These are phyloP conservation scores for Serendipita indica DNA, from an alignment of 768 basidiomycete genomes.

Conservation along the genomic window DNA sequence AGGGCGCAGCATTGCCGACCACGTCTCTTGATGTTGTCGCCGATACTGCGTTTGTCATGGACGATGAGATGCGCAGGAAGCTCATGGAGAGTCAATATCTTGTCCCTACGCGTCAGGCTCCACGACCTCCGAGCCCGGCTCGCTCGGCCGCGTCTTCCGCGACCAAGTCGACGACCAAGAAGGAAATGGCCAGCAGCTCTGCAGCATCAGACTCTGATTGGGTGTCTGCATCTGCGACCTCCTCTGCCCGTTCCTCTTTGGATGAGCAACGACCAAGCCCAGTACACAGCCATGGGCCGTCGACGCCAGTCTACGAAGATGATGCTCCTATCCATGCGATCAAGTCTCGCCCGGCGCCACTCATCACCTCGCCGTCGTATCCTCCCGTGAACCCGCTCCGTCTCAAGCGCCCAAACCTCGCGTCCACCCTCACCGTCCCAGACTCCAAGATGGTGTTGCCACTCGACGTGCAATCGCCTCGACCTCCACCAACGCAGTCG, in stretches of 20 bases:
- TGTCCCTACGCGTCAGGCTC: not conserved
- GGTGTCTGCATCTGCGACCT: not conserved
- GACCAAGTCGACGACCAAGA: not conserved
- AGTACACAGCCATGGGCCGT: not conserved
- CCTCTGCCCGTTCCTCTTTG: conserved; percentile 4
- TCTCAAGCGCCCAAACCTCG: not conserved
- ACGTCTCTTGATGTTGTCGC: not conserved
- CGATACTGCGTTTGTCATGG: conserved; percentile 3
- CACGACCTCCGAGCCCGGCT: not conserved
- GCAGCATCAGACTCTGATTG: not conserved
- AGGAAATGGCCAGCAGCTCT: not conserved
- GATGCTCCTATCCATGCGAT: not conserved
- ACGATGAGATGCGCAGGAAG: conserved; percentile 1
- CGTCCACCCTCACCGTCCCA: not conserved
- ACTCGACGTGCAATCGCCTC: not conserved
- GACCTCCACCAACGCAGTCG: conserved; percentile 1
- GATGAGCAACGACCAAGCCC: not conserved
- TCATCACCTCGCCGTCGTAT: not conserved
- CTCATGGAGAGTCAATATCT: conserved; percentile 7
- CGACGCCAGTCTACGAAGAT: not conserved
- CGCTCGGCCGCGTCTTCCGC: not conserved
- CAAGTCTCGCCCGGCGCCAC: not conserved
- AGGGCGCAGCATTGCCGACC: not conserved
- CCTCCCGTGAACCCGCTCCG: not conserved
- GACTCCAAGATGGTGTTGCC: not conserved